Base-by-base conservation (phyloP, 129 eudicot genomes). In the Flaveria sonorensis region DNA sequence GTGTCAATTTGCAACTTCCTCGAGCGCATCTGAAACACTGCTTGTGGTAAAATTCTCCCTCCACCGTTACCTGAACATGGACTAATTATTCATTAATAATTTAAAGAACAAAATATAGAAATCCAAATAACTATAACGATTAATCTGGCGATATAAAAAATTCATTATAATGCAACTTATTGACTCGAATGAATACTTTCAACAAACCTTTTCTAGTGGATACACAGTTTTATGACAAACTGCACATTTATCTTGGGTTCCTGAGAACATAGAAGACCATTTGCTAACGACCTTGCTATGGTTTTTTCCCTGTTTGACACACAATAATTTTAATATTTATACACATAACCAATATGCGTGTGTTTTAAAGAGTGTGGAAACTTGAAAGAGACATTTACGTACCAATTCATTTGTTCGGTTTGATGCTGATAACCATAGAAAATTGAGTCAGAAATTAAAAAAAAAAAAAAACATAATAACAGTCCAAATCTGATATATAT, bases 181-280 rank as follows among this genome's bases (percentile, higher is more conserved):
- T 30, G 19, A 3, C 0, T 21, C 16, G 13, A 15, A 52, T 52
- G n/a, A 52, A 52, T 51, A 51, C 2, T 51, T 15, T 18, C 53
- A 57, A 46, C 36, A 26, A 74, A 94, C 98, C 97, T 94, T 94
- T 81, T 94, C 98, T 7, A 91, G 81, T 12, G 98, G 98, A 81
- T 94, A 94, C 0, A 89, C 98, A 13, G 97, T 91, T 79, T 89
- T 94, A 3, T 83, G 86, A 72, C 98, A 91, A 18, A 73, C 83
- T 2, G 89, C 87, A 74, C 98, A 94, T 82, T 91, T 94, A 6
- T 94, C 98, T 56, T 86, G 96, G 55, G 97, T 94, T n/a, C 98
- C 97, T 12, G 93, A 89, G 76, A 94, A 91, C 75, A 94, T 19
- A 12, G 90, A 28, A 6, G 97, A 86, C 50, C 83, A 79, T 63